Evolutionary conservation across 768 basidiomycete genomes (phyloP), one percentile per base, ranked within the genome.

Genomic region (Boletellus sp.): DNA sequence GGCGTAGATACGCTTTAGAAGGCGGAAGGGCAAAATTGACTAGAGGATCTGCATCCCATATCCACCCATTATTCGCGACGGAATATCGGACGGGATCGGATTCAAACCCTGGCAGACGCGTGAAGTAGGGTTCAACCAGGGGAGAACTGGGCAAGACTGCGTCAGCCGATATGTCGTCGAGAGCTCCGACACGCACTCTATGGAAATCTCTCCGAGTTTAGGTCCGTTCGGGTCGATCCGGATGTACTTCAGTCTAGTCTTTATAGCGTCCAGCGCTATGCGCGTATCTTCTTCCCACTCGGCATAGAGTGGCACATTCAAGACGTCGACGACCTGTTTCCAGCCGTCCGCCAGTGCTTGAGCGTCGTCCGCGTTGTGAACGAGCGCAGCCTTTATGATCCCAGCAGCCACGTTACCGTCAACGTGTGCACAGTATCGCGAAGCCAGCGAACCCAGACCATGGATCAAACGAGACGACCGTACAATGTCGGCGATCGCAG

Each of bases 51-150:
- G 95, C 94, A 55, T 86, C 73, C 95, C 96, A 99, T 56, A 99
- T 93, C 96, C 96, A 99, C 3, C 96, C 96, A 64, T 99, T 99
- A 70, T 98, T 97, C 6, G 95, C 96, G 24, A 99, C 73, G 2
- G 89, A 85, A 62, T 93, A 88, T 13, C 78, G 72, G 15, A 60
- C 54, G 5, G 75, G 72, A 42, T 81, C 73, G 45, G 74, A 72
- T 53, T 75, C 76, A n/a, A 75, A 78, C 45, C 80, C 76, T 3
- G 73, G 78, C 34, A 97, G 68, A 22, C 93, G 85, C 2, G 94
- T 97, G 70, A 99, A 99, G 72, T 97, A 97, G 4, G 78, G 69
- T 62, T 98, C 96, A 38, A 92, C 87, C 38, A 99, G 75, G 19
- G 95, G 93, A 15, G 74, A 78, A 35, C 94, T 96, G 57, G 1